phyloP scores from a whole-genome alignment of 306 rosid genomes.

The Malus fusca region DNA sequence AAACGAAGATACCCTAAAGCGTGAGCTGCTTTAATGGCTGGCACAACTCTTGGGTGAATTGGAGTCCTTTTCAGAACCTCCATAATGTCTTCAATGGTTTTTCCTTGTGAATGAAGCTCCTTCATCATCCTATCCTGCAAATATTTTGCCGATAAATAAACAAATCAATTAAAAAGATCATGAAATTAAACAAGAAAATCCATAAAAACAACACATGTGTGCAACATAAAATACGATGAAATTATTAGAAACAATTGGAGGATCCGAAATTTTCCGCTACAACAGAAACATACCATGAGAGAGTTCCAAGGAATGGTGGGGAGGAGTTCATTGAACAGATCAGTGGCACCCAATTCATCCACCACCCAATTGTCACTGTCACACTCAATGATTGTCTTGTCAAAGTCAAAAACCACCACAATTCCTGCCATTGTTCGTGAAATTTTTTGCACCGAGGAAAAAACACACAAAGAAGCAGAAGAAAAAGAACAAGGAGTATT shows the following conservation, averaged over 20 bases:
- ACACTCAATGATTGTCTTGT: conserved; percentile 67
- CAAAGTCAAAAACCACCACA: conserved; percentile 68
- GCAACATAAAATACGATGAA: not conserved
- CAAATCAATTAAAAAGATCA: not conserved
- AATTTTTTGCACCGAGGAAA: not conserved
- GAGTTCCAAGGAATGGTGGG: conserved; percentile 90
- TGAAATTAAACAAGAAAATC: not conserved
- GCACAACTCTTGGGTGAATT: conserved; percentile 45
- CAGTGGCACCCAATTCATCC: conserved; percentile 57
- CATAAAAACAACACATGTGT: not conserved
- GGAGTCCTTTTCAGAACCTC: conserved; percentile 47
- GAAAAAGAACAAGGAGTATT: not conserved
- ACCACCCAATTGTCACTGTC: conserved; percentile 81
- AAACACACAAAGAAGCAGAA: not conserved
- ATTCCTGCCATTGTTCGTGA: conserved; percentile 38
- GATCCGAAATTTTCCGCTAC: too few relatives aligned
- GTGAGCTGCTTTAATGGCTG: conserved; percentile 57
- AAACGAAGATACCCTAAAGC: conserved; percentile 33
- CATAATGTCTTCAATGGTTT: conserved; percentile 41
- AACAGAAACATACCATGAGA: conserved; percentile 44
- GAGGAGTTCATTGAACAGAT: conserved; percentile 56
- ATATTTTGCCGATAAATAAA: not conserved
- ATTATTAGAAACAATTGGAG: too few relatives aligned
- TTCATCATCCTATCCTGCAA: conserved; percentile 67
- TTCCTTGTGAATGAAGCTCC: conserved; percentile 54